Percentiles rank a stretch among this genome's conserved stretches.
phyloP scores from a whole-genome alignment of 441 rosid species.

The Jatropha multifida region DNA sequence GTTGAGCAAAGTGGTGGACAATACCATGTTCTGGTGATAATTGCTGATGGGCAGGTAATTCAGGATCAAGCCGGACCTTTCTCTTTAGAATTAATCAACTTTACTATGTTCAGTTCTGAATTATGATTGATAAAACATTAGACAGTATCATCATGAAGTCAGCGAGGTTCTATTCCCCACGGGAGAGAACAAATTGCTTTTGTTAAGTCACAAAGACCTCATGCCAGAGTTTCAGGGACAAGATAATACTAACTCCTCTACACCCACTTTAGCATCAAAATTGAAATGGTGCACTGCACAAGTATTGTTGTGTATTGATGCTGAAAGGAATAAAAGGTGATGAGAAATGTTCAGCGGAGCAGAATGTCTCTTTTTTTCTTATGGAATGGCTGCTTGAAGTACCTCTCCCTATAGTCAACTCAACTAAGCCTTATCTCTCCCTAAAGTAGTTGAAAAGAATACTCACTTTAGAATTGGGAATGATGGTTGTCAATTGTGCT shows the following conservation, averaged over 20 bases:
- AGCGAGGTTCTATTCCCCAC: background rate
- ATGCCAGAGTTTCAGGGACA: background rate
- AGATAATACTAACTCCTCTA: background rate
- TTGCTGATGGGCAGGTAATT: constrained; percentile 95
- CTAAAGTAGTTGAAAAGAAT: background rate
- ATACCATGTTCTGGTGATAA: constrained; percentile 88
- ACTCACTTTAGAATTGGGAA: background rate
- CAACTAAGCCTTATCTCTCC: background rate
- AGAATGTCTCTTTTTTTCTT: background rate
- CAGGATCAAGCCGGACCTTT: constrained; percentile 1
- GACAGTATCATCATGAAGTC: background rate
- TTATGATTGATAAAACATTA: background rate
- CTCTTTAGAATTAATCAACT: background rate
- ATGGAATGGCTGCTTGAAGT: background rate
- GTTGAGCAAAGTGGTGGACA: constrained; percentile 94
- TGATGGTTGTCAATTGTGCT: background rate
- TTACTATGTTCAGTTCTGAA: background rate
- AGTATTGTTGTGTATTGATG: background rate
- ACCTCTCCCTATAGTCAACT: background rate
- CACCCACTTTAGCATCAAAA: background rate
- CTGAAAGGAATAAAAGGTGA: background rate
- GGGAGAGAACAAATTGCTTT: background rate
- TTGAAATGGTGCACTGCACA: background rate
- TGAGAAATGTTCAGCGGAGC: background rate
- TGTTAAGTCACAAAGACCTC: background rate